Evolutionary conservation across 495 filamentous ascomycete genomes (phyloP), one percentile per base, ranked within the genome.

Genomic region (Podospora didyma): DNA sequence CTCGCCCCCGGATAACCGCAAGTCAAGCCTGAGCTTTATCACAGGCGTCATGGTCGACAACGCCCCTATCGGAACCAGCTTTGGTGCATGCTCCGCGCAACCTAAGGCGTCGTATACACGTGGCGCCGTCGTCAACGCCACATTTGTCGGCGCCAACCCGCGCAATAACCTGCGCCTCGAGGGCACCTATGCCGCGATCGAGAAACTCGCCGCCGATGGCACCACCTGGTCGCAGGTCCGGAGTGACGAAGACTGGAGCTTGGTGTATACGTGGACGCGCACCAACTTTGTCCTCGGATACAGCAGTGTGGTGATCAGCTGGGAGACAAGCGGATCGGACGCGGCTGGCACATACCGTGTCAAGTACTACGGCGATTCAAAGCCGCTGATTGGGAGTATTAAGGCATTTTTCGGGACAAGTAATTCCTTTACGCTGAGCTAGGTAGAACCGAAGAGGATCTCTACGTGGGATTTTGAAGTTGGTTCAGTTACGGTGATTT

Each of bases 61-160:
- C 54, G 62, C 87, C 2, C 84, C 85, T 4, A 59, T 86, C 14
- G 84, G 86, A 16, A 84, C 86, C 59, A 75, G 66, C 1, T 98
- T 91, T 64, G 94, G 94, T 10, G 72, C 83, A 24, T 81, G 89
- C 35, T 67, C 80, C 41, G 73, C 69, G 2, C 85, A 89, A 58
- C 84, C 85, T 1, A 46, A 57, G 1, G 49, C 72, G 14, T 69
- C 75, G 0, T 96, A 91, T 62, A 46, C 70, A 1, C 73, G 77
- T 9, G 90, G 90, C 26, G 77, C 82, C 39, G 79, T 78, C 16
- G 80, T 92, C 50, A 83, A 74, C 35, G 86, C 80, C 1, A 86
- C 80, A 0, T 98, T 98, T 68, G 82, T 89, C 6, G 94, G 88
- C 41, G 92, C 93, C 2, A 96, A 96, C 63, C 94, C 94, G 45